Evolutionary conservation across 2,329 filamentous ascomycete genomes (phyloP), one percentile per base, ranked within the genome.

Genomic region (Chaetomium sp.): DNA sequence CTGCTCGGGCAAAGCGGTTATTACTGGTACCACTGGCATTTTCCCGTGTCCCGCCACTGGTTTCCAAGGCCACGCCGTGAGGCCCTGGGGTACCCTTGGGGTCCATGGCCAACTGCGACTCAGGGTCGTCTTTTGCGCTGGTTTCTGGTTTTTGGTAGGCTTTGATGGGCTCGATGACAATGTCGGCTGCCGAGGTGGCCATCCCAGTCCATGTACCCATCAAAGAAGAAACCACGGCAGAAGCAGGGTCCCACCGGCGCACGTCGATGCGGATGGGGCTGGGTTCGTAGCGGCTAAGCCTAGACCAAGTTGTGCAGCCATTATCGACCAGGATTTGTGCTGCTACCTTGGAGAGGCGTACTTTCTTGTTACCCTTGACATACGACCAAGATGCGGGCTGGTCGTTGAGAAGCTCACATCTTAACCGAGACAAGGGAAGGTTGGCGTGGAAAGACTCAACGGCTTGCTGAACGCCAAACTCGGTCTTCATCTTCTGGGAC

Each of bases 91-190:
- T 10, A 33, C 31, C 31, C 4, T 9, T 33, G 31, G 8, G 31
- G 31, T 33, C 12, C 31, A 33, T 33, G 4, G 31, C 31, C 12
- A 9, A 33, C 31, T 33, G 12, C 2, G 8, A 9, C 4, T 9
- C 8, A 33, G 4, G 31, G 8, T 6, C 31, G 31, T 33, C 31
- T 2, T 33, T 33, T 33, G 31, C 8, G 31, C 31, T 33, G 31
- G 8, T 4, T 10, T 33, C 12, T 33, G 31, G 31, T 33, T 33
- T 33, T 33, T 33, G 31, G 31, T 33, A 49, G 1, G 50, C 59
- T 12, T 61, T n/a, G 35, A 62, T 49, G 13, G 60, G 60, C 7
- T 62, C 49, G 51, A 57, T 19, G n/a, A 62, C 42, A 12, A 62
- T 62, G 51, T 59, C 51, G 25, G 59, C 51, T 25, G 51, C 51